Conservation (phyloP, 371 early-diverging fungal species). For the Nematocida ironsii region DNA sequence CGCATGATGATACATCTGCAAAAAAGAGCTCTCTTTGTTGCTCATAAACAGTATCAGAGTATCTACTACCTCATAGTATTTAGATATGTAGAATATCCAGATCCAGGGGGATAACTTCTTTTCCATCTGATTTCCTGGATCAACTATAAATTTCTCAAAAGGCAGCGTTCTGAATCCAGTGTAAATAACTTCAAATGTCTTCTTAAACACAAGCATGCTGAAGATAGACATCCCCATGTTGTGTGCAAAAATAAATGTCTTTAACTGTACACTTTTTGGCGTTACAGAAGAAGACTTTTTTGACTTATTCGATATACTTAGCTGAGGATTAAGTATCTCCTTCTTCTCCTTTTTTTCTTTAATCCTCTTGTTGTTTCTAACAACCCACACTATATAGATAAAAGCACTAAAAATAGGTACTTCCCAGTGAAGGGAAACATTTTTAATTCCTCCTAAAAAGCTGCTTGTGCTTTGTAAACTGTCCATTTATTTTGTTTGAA, state of each 20-base stretch:
- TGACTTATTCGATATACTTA: neutral
- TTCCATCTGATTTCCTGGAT: slow-evolving; percentile 11
- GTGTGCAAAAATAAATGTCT: slow-evolving; percentile 50
- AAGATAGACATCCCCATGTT: slow-evolving; percentile 58
- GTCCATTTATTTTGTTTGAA: slow-evolving; percentile 35
- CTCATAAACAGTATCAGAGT: slow-evolving; percentile 56
- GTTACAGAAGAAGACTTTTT: neutral
- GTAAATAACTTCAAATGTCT: slow-evolving; percentile 51
- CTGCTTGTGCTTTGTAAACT: neutral
- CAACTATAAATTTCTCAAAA: slow-evolving; percentile 44
- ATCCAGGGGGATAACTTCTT: slow-evolving; percentile 40
- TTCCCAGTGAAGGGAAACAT: slow-evolving; percentile 49
- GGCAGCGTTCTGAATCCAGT: slow-evolving; percentile 15
- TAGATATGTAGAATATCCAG: slow-evolving; percentile 64
- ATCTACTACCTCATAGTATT: slow-evolving; percentile 61
- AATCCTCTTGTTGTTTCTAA: slow-evolving; percentile 37
- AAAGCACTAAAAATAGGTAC: slow-evolving; percentile 43
- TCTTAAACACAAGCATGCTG: slow-evolving; percentile 54
- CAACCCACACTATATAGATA: slow-evolving; percentile 50
- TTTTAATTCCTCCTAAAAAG: slow-evolving; percentile 11
- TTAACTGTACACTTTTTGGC: slow-evolving; percentile 1
- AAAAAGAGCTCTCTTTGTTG: slow-evolving; percentile 55
- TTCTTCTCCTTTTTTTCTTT: slow-evolving; percentile 28
- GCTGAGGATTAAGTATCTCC: neutral
- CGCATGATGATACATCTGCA: slow-evolving; percentile 66